phyloP scores from a whole-genome alignment of 371 early-diverging fungal genomes.

The Fennellomyces sp. region DNA sequence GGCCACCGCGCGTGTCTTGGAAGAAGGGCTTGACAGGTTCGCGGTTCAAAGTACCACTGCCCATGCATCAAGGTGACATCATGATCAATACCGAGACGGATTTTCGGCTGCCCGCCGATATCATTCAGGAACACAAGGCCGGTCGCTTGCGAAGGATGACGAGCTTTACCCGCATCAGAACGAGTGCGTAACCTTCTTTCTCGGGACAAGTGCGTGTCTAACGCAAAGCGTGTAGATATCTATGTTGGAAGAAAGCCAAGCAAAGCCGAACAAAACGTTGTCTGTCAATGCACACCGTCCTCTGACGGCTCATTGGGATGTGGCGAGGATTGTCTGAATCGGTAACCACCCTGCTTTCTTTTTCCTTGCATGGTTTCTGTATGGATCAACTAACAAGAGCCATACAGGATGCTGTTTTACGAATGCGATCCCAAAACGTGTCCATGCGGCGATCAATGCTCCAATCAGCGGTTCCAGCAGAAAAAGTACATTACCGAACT shows the following conservation, averaged over 20 bases:
- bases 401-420: slow-evolving; percentile 66
- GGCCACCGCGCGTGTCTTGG: neutral
- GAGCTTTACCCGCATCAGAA: slow-evolving; percentile 31
- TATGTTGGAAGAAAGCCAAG: slow-evolving; percentile 75
- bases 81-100: slow-evolving; percentile 39
- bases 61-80: slow-evolving; percentile 56
- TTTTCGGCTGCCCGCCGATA: slow-evolving; percentile 53
- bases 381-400: neutral
- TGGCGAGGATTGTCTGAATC: slow-evolving; percentile 77
- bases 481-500: slow-evolving; percentile 57
- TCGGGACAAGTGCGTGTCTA: neutral
- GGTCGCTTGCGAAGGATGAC: slow-evolving; percentile 14
- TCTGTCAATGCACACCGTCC: slow-evolving; percentile 71
- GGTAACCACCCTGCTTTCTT: slow-evolving; percentile 29
- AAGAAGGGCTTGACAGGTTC: slow-evolving; percentile 7
- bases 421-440: slow-evolving; percentile 77
- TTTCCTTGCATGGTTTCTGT: neutral
- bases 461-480: slow-evolving; percentile 77
- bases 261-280: slow-evolving; percentile 47
- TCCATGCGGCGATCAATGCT: slow-evolving; percentile 71
- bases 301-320: slow-evolving; percentile 64
- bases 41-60: slow-evolving; percentile 43
- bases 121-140: slow-evolving; percentile 46
- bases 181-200: slow-evolving; percentile 25
- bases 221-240: slow-evolving; percentile 40